A percentile compares a stretch with the other conserved stretches of the same genome.
Conservation (phyloP, 225 moss, liverwort and hornwort genomes). For the Anthoceros angustus region DNA sequence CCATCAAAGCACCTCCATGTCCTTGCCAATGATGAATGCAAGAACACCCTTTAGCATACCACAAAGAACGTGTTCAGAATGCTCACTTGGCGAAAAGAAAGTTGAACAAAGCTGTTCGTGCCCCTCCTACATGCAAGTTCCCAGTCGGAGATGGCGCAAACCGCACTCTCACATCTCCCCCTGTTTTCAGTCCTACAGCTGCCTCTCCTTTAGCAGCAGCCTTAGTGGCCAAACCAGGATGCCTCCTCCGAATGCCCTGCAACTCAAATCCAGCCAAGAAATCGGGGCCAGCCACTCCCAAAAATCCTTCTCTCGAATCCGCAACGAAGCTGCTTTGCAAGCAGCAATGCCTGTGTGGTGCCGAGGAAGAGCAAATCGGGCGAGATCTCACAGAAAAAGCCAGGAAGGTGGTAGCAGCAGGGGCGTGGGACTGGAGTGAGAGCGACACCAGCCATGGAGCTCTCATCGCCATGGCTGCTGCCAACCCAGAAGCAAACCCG, state of each 20-base stretch:
- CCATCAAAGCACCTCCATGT: neutral
- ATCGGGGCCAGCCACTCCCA: slow-evolving; percentile 7
- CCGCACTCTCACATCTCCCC: slow-evolving; percentile 50
- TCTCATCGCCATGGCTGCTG: slow-evolving; percentile 48
- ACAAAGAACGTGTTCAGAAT: slow-evolving; percentile 2
- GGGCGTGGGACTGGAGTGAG: slow-evolving; percentile 38
- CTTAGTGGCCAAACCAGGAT: slow-evolving; percentile 32
- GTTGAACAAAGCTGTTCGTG: slow-evolving; percentile 92
- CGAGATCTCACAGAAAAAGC: slow-evolving; percentile 23
- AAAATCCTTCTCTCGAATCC: slow-evolving; percentile 7
- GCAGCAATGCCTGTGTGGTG: neutral
- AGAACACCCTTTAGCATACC: neutral
- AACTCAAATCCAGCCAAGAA: slow-evolving; percentile 2
- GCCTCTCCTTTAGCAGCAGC: slow-evolving; percentile 33
- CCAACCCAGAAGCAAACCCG: neutral
- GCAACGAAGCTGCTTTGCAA: neutral
- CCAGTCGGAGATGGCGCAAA: slow-evolving; percentile 96
- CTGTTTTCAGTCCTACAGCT: slow-evolving; percentile 22
- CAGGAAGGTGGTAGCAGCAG: slow-evolving; percentile 21
- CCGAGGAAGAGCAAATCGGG: neutral
- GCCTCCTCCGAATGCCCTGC: slow-evolving; percentile 5
- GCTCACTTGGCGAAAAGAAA: slow-evolving; percentile 70
- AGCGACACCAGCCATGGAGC: slow-evolving; percentile 42
- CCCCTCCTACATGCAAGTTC: slow-evolving; percentile 90
- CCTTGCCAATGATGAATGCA: neutral